A percentile compares a stretch with the other conserved stretches of the same genome.
phyloP scores from a whole-genome alignment of 257 asterid genomes.

The Solanum piurae region DNA sequence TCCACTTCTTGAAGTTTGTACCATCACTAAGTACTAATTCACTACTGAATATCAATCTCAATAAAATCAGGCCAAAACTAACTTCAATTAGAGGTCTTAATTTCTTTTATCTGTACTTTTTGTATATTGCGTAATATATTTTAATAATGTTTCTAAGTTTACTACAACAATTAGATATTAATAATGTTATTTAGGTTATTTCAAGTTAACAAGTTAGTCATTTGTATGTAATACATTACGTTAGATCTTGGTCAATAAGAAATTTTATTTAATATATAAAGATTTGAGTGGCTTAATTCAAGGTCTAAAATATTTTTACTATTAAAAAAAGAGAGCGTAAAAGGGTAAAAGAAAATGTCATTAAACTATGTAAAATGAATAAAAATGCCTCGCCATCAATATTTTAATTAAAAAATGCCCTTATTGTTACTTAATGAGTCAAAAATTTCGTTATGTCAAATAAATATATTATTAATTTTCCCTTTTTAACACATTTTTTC shows the following conservation, averaged over 20 bases:
- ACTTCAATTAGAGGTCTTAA: not conserved
- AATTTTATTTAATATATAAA: too few species aligned
- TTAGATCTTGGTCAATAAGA: not conserved
- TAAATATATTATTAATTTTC: not conserved
- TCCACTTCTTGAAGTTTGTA: not conserved
- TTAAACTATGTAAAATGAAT: not conserved
- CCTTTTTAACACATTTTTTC: not conserved
- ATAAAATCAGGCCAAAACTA: not conserved
- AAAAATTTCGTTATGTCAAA: not conserved
- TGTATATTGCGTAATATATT: too few species aligned
- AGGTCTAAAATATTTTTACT: not conserved
- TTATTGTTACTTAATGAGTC: not conserved
- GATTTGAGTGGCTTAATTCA: not conserved
- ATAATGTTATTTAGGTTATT: not conserved
- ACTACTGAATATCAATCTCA: not conserved
- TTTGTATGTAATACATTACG: not conserved
- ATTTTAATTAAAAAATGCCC: too few species aligned
- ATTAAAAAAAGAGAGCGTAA: not conserved
- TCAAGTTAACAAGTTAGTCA: not conserved
- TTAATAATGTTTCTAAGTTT: not conserved
- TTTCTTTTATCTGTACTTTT: too few species aligned
- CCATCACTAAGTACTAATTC: not conserved
- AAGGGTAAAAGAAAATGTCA: too few species aligned
- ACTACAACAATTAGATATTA: too few species aligned
- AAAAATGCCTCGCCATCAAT: not conserved